Evolutionary conservation across 2,329 filamentous ascomycete species (phyloP).

Genomic region (Cladosporium colombiae): DNA sequence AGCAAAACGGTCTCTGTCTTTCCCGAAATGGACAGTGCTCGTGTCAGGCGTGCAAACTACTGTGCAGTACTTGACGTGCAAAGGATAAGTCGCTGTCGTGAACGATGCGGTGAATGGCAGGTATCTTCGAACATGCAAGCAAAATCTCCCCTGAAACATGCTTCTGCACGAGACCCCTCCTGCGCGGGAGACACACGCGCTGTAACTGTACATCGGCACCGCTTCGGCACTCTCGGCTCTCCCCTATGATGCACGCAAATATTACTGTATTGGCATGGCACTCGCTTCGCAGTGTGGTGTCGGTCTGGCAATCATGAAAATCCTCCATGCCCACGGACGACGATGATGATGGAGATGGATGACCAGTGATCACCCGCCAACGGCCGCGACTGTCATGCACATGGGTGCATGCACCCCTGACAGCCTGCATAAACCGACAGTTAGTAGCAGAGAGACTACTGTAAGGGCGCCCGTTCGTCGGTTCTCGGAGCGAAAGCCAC

Average conservation of each 20-base stretch:
- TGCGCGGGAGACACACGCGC: neutral
- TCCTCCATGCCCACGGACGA: neutral
- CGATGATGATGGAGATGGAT: neutral
- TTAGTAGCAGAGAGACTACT: neutral
- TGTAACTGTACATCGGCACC: neutral
- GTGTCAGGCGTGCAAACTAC: neutral
- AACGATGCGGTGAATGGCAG: neutral
- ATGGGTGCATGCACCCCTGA: slow-evolving; percentile 16
- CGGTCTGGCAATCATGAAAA: neutral
- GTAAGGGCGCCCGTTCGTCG: slow-evolving; percentile 10
- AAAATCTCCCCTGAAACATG: slow-evolving; percentile 18
- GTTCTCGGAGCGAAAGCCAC: slow-evolving; percentile 12
- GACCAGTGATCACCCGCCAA: slow-evolving; percentile 15
- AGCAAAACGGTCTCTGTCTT: neutral
- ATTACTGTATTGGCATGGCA: slow-evolving; percentile 1
- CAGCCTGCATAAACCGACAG: slow-evolving; percentile 14
- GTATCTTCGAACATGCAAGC: neutral
- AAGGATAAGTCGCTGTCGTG: neutral
- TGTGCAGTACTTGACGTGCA: neutral
- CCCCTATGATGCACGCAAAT: neutral
- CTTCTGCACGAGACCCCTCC: slow-evolving; percentile 16
- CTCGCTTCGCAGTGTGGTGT: neutral
- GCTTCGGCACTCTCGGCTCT: neutral
- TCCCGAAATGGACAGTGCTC: neutral
- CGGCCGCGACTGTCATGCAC: neutral